phyloP scores from a whole-genome alignment of 805 yeast genomes.

The Blastobotrys chiropterorum region DNA sequence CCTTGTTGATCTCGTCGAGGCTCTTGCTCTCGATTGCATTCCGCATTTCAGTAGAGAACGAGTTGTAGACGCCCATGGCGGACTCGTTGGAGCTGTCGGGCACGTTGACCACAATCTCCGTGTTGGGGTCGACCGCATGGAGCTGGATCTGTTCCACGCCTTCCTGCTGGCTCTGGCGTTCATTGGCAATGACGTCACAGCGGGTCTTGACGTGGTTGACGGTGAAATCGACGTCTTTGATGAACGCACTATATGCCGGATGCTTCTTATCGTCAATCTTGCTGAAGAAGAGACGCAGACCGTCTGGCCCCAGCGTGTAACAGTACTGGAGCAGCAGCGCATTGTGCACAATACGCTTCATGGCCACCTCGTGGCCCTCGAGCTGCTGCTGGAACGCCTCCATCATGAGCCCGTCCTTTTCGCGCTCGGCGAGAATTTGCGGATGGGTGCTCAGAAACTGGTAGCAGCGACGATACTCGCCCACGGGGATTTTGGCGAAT shows the following conservation, averaged over 20 bases:
- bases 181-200: constrained; percentile 62
- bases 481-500: constrained; percentile 52
- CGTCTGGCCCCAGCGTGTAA: constrained; percentile 37
- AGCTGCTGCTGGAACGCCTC: constrained; percentile 82
- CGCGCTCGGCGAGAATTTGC: constrained; percentile 68
- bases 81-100: constrained; percentile 46
- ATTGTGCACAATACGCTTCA: constrained; percentile 70
- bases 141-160: constrained; percentile 80
- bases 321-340: constrained; percentile 75
- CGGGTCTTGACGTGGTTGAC: constrained; percentile 68
- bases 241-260: constrained; percentile 66
- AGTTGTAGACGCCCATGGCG: constrained; percentile 42
- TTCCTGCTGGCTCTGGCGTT: constrained; percentile 37
- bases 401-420: constrained; percentile 90
- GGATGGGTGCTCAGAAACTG: constrained; percentile 49
- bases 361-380: constrained; percentile 45
- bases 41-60: constrained; percentile 63
- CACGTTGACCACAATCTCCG: constrained; percentile 62
- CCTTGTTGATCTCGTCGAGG: constrained; percentile 75
- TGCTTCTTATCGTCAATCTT: constrained; percentile 48
- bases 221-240: constrained; percentile 68
- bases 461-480: constrained; percentile 45
- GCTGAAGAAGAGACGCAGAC: constrained; percentile 61
- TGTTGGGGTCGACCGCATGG: constrained; percentile 78
- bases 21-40: constrained; percentile 65